Evolutionary conservation across 192 early-diverging fungal species (phyloP), one percentile per base, ranked within the genome.

Genomic region (Haplosporangium gracile): DNA sequence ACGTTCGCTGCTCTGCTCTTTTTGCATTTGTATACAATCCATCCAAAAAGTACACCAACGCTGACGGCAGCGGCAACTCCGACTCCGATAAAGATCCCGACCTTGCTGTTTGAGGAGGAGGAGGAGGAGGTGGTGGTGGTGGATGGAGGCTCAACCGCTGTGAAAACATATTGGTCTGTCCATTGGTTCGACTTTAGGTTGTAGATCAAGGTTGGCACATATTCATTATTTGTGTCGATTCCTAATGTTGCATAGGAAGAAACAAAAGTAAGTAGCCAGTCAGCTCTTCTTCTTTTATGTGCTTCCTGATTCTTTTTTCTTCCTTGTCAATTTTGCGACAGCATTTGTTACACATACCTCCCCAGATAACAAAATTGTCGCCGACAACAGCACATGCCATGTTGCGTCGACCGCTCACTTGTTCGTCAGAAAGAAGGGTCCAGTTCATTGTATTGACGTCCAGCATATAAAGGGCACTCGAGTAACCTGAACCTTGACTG

Each of bases 351-450:
- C 15, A 47, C 20, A 53, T 78, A 78, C 76, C 76, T 78, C 76
- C 76, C 76, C 76, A 78, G 5, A 6, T 34, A 1, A 78, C 22
- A 39, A 78, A 78, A 43, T 68, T 78, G 47, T 78, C 76, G 18
- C 76, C 76, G 11, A 38, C 29, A 6, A 70, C 42, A 22, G 76
- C 11, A 24, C 76, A 78, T 16, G 68, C 76, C 68, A 78, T 78
- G 34, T 22, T 26, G 13, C 24, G 15, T 32, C 76, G 76, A 70
- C 60, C 60, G 13, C 2, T 2, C 26, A 65, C 60, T 34, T 26
- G 10, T 65, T 8, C 24, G 1, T 70, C 65, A 34, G 40, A 49
- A 18, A 39, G 76, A 26, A 24, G 43, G 22, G 22, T 51, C 29
- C 29, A 22, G 63, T 3, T 47, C n/a, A 65, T 43, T 78, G 47